Base-by-base conservation (phyloP, 2,329 filamentous ascomycete genomes). In the Fusarium penzigii region DNA sequence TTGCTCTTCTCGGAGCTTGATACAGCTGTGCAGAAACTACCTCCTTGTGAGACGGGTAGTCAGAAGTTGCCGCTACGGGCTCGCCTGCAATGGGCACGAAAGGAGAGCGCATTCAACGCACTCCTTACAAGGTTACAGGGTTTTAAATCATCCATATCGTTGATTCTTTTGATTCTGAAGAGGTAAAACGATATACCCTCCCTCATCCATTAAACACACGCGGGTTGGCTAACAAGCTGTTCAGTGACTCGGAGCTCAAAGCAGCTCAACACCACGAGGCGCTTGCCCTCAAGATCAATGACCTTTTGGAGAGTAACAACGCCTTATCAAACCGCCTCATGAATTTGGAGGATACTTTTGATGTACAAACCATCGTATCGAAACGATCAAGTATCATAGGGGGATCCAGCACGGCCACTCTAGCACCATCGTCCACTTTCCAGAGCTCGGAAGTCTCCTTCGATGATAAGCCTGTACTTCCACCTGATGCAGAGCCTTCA, bases 1-100 rank as follows among this genome's bases (percentile, higher is more conserved):
- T 46, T 60, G 0, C 7, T 61, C 0, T 61, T 60, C 11, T 61
- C 57, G 0, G 55, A 61, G 6, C 6, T 61, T 1, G 49, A 61
- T 3, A 36, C 16, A 0, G 39, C 48, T 6, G 38, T 56, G 8
- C 17, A n/a, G 1, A 56, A 55, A 0, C 13, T 61, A 3, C n/a
- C 49, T 10, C 0, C 45, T 0, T 29, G 41, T 2, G 43, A 50
- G 0, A 14, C 16, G 0, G 7, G 0, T 3, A 11, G 32, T 0
- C 17, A 12, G 2, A 42, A 39, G 0, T 20, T 60, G 1, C 34
- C 52, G 1, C 14, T 61, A 0, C 13, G 44, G 1, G 32, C 49
- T 1, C 46, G 54, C 0, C 36, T 51, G 2, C 46, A 4, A 25
- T 25, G 20, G 20, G 20, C 20, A 25, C 20, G 20, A 25, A 25